Evolutionary conservation across 495 filamentous ascomycete species (phyloP), one percentile per base, ranked within the genome.

Genomic region (Cercophora sp.): DNA sequence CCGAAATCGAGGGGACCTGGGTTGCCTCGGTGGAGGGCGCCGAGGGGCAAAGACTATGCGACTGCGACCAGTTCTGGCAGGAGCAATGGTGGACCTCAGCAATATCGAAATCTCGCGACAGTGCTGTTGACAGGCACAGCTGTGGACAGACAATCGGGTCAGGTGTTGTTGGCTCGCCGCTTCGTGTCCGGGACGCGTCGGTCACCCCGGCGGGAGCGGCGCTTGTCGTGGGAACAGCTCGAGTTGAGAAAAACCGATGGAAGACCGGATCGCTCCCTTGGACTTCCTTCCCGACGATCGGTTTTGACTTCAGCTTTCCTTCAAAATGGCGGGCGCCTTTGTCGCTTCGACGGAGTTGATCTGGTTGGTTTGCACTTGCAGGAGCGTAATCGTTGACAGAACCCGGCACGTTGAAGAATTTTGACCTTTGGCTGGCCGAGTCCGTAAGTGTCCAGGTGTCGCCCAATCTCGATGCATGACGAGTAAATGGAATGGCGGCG

Each of bases 371-470:
- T n/a, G n/a, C n/a, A n/a, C n/a, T n/a, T n/a, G n/a, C n/a, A n/a
- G n/a, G n/a, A n/a, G n/a, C n/a, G n/a, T n/a, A n/a, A n/a, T n/a
- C n/a, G n/a, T n/a, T n/a, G n/a, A n/a, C n/a, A n/a, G n/a, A n/a
- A n/a, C n/a, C n/a, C n/a, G n/a, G n/a, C n/a, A n/a, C n/a, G n/a
- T n/a, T n/a, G 43, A 29, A 27, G 48, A 51, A 51, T 51, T 51
- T 51, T 51, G 52, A 31, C 29, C 32, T 57, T 29, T 24, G 48
- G 25, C 48, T 42, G 15, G 48, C 42, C 48, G 25, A 57, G 43
- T 48, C 48, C 54, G 48, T 26, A 45, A 39, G 24, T 47, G 40
- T 48, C 23, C 39, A 47, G 54, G 48, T 40, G 48, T 36, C 40
- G 36, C 27, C 37, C 26, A 36, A 25, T 44, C 13, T 54, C 29